phyloP scores from a whole-genome alignment of 129 eudicot genomes.

The Flaveria ramosissima region DNA sequence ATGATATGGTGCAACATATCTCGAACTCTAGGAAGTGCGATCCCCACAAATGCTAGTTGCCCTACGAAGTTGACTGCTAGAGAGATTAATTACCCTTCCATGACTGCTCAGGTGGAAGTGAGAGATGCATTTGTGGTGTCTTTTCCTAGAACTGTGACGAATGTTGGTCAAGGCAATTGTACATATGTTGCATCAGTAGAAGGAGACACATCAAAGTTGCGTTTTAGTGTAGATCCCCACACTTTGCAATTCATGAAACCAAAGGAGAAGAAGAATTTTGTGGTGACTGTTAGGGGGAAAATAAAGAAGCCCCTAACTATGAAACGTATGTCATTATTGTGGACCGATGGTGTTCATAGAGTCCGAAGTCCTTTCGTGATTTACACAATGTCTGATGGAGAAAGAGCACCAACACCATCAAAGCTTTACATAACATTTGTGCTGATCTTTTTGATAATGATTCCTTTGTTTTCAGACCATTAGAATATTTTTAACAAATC shows the following conservation, averaged over 20 bases:
- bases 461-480: background rate
- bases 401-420: background rate
- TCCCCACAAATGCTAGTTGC: constrained; percentile 3
- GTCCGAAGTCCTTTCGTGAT: constrained; percentile 27
- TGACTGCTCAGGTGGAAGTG: constrained; percentile 10
- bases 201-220: background rate
- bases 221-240: constrained; percentile 37
- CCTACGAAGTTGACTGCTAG: background rate
- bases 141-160: constrained; percentile 45
- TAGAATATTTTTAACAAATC: too few species aligned
- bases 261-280: constrained; percentile 33
- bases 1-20: constrained; percentile 27
- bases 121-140: constrained; percentile 10
- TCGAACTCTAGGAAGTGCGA: background rate
- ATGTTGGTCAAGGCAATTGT: constrained; percentile 40
- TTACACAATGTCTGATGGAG: background rate
- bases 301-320: background rate
- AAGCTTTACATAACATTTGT: background rate
- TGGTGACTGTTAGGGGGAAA: constrained; percentile 29
- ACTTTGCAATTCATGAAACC: constrained; percentile 27
- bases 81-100: constrained; percentile 27
- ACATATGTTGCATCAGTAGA: constrained; percentile 30
- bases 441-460: background rate
- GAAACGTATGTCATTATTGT: constrained; percentile 4
- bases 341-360: constrained; percentile 27